phyloP scores from a whole-genome alignment of 768 basidiomycete genomes.

The Suillus bovinus region DNA sequence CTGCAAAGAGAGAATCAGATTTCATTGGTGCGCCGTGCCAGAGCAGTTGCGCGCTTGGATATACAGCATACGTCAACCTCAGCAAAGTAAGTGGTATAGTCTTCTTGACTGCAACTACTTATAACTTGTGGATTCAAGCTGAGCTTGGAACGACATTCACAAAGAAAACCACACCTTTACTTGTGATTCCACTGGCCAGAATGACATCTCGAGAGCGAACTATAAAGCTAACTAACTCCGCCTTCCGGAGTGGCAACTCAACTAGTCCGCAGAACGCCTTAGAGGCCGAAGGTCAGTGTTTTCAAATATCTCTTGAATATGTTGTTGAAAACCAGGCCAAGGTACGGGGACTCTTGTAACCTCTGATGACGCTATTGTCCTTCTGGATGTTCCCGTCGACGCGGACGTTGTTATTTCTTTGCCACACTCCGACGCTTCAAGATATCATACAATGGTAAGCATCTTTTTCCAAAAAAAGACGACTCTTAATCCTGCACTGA shows the following conservation, averaged over 20 bases:
- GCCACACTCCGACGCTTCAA: slow-evolving; percentile 68
- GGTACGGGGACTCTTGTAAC: slow-evolving; percentile 34
- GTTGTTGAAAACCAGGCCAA: slow-evolving; percentile 9
- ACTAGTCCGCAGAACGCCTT: slow-evolving; percentile 41
- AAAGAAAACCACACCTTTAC: slow-evolving; percentile 55
- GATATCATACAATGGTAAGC: slow-evolving; percentile 61
- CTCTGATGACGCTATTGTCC: slow-evolving; percentile 44
- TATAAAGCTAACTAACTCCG: slow-evolving; percentile 53
- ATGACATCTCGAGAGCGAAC: slow-evolving; percentile 55
- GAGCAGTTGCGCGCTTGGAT: slow-evolving; percentile 65
- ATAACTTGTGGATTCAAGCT: slow-evolving; percentile 41
- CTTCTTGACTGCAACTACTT: slow-evolving; percentile 9
- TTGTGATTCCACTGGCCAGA: slow-evolving; percentile 68
- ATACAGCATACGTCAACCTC: slow-evolving; percentile 62
- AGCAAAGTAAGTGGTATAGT: slow-evolving; percentile 30
- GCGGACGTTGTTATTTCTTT: slow-evolving; percentile 50
- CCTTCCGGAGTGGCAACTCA: slow-evolving; percentile 55
- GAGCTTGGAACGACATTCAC: slow-evolving; percentile 62
- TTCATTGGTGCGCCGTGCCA: slow-evolving; percentile 59
- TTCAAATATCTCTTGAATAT: slow-evolving; percentile 14
- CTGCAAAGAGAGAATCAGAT: slow-evolving; percentile 34
- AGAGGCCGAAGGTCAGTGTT: slow-evolving; percentile 34
- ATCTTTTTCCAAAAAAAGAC: slow-evolving; percentile 3
- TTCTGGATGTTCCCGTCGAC: slow-evolving; percentile 50
- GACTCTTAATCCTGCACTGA: slow-evolving; percentile 11